phyloP scores from a whole-genome alignment of 2,329 filamentous ascomycete genomes.

The Lasiodiplodia hormozganensis region DNA sequence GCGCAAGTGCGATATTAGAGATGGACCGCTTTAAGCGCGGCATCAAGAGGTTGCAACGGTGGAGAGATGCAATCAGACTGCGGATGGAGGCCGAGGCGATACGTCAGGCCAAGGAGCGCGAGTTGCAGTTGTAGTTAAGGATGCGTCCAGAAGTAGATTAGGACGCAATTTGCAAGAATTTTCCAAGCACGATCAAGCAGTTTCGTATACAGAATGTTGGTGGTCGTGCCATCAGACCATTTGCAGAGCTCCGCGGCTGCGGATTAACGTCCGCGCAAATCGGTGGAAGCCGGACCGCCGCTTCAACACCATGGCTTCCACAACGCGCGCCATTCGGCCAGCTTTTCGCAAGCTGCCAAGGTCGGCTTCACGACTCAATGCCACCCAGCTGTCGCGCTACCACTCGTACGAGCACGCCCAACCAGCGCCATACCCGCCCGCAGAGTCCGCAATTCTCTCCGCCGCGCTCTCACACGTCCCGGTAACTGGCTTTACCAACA shows the following conservation, averaged over 20 bases:
- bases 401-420: conserved; percentile 47
- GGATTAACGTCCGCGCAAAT: conserved; percentile 1
- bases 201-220: background rate
- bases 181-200: background rate
- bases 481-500: conserved; percentile 78
- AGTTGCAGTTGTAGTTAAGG: conserved; percentile 5
- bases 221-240: conserved; percentile 19
- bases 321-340: conserved; percentile 37
- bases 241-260: conserved; percentile 7
- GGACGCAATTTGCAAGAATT: background rate
- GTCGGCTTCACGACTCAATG: conserved; percentile 34
- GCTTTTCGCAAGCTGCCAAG: conserved; percentile 38
- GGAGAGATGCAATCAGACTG: conserved; percentile 40
- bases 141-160: background rate
- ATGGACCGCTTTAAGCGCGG: conserved; percentile 46
- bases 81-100: conserved; percentile 39
- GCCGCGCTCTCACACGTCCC: conserved; percentile 83
- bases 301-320: conserved; percentile 39
- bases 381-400: conserved; percentile 33
- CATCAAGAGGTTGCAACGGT: conserved; percentile 39
- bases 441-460: conserved; percentile 79
- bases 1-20: conserved; percentile 40
- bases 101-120: conserved; percentile 17
- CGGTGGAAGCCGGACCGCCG: conserved; percentile 4
- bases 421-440: conserved; percentile 68